Conservation (phyloP, 768 basidiomycete genomes). For the Boletales sp. region DNA sequence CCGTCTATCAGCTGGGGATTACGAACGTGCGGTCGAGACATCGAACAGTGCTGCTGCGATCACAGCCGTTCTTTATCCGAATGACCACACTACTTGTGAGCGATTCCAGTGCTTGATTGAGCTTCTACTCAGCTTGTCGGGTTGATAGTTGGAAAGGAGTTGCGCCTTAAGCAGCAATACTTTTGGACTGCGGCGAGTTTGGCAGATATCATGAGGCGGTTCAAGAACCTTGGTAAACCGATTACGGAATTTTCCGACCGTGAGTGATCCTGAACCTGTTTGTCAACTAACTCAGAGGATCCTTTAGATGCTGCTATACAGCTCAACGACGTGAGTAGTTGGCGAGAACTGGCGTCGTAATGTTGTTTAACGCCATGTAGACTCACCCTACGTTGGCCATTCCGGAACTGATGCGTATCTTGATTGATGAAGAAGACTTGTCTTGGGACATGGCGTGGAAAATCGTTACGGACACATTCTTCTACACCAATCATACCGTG, state of each 20-base stretch:
- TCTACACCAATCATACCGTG: constrained; percentile 95
- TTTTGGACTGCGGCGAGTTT: constrained; percentile 91
- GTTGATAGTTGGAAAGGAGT: constrained; percentile 70
- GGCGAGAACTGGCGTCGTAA: not conserved
- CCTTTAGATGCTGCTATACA: constrained; percentile 80
- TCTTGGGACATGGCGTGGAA: constrained; percentile 83
- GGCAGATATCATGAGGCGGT: constrained; percentile 87
- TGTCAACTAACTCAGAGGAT: constrained; percentile 3
- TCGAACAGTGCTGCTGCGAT: constrained; percentile 91
- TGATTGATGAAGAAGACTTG: constrained; percentile 88
- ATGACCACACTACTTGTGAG: constrained; percentile 77
- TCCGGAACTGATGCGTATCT: constrained; percentile 90
- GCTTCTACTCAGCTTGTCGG: not conserved
- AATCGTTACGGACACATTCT: constrained; percentile 87
- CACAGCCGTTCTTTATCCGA: constrained; percentile 93
- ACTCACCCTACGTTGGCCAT: constrained; percentile 96
- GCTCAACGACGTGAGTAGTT: constrained; percentile 73
- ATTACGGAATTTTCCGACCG: constrained; percentile 81
- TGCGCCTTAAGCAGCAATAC: constrained; percentile 94
- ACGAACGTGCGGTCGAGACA: constrained; percentile 83
- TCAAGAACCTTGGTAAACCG: constrained; percentile 83
- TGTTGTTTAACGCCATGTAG: constrained; percentile 33
- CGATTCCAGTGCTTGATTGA: not conserved
- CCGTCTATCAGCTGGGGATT: constrained; percentile 70
- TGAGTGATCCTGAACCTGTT: constrained; percentile 30